phyloP scores from a whole-genome alignment of 345 rosid species.

The Citrus mangshanensis region DNA sequence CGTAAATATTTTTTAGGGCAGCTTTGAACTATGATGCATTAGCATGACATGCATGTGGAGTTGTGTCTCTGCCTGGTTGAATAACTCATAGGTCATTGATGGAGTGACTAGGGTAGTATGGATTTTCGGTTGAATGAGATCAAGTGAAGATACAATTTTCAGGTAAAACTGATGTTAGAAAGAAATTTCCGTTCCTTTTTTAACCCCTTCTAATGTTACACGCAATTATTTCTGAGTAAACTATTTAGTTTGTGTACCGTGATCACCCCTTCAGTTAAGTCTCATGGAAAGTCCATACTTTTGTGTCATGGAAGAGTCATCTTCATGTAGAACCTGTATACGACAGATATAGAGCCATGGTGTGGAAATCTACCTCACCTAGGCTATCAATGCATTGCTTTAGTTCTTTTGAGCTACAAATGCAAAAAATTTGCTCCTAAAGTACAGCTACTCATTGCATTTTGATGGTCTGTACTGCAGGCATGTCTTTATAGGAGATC shows the following conservation, averaged over 20 bases:
- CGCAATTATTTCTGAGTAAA: not conserved
- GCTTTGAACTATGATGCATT: slow-evolving; percentile 8
- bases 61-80: slow-evolving; percentile 22
- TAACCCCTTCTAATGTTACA: not conserved
- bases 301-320: not conserved
- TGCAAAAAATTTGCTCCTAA: not conserved
- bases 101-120: slow-evolving; percentile 20
- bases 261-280: not conserved
- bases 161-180: slow-evolving; percentile 9
- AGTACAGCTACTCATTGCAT: not conserved
- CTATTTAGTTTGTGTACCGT: not conserved
- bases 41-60: slow-evolving; percentile 15
- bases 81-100: slow-evolving; percentile 13
- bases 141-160: slow-evolving; percentile 15
- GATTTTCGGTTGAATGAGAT: slow-evolving; percentile 18
- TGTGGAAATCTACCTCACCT: not conserved
- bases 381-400: not conserved
- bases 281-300: not conserved
- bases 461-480: not conserved
- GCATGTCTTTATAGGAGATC: not conserved
- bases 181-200: not conserved
- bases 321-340: not conserved
- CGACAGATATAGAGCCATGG: not conserved
- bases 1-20: not conserved
- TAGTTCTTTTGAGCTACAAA: not conserved